These are phyloP conservation scores for Ogataea nakhonphanomensis DNA, from an alignment of 805 yeast species.

Conservation along the genomic window DNA sequence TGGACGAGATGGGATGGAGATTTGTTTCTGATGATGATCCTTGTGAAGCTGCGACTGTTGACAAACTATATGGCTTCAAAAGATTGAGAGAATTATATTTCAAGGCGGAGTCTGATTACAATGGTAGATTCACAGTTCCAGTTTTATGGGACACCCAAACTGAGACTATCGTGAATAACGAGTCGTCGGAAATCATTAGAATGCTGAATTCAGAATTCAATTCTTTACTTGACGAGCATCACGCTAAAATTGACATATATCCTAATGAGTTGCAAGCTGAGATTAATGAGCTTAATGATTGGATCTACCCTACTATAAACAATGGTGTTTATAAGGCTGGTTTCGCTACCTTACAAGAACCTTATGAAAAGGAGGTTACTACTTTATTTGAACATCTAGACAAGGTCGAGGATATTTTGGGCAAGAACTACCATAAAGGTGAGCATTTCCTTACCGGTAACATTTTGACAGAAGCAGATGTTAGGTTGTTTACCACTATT, in stretches of 20 bases:
- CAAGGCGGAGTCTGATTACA: constrained; percentile 70
- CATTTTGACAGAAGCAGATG: constrained; percentile 82
- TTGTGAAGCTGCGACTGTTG: constrained; percentile 48
- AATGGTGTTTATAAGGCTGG: constrained; percentile 94
- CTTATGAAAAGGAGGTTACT: constrained; percentile 65
- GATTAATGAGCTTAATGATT: constrained; percentile 74
- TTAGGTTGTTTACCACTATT: constrained; percentile 82
- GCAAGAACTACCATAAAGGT: constrained; percentile 37
- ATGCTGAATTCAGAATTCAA: constrained; percentile 77
- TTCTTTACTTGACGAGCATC: constrained; percentile 46
- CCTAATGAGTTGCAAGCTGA: constrained; percentile 51
- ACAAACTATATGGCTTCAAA: constrained; percentile 54
- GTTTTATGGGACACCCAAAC: constrained; percentile 87
- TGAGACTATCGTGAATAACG: constrained; percentile 84
- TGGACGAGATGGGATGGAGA: constrained; percentile 89
- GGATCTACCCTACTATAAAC: constrained; percentile 84
- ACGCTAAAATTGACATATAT: constrained; percentile 53
- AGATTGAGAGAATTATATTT: constrained; percentile 70
- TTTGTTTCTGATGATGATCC: constrained; percentile 50
- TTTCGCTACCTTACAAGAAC: constrained; percentile 79
- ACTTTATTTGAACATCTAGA: constrained; percentile 66
- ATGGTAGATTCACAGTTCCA: constrained; percentile 88
- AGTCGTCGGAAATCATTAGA: constrained; percentile 84
- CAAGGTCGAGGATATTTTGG: constrained; percentile 60
- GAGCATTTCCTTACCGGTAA: constrained; percentile 54